Evolutionary conservation across 371 early-diverging fungal species (phyloP), one percentile per base, ranked within the genome.

Genomic region (Fennellomyces sp.): DNA sequence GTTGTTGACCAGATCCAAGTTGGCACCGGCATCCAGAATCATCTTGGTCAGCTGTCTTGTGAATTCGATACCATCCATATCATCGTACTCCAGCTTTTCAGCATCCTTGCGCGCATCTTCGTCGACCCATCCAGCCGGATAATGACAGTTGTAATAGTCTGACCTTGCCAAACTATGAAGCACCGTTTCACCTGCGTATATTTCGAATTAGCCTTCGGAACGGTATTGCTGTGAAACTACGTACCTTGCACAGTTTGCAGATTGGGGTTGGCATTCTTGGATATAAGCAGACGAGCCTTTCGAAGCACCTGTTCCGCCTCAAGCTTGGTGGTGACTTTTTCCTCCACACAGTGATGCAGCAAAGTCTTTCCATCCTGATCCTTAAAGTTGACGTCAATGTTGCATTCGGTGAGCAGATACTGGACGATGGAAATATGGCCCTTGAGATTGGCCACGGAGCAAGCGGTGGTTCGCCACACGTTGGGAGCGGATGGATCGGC

Each of bases 391-490:
- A 81, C 78, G 52, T 73, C 68, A 26, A 85, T 64, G 10, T 36
- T 29, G 12, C 53, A 52, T 2, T 61, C 60, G 17, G 78, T 64
- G 11, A 88, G 63, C n/a, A 88, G 65, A 55, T 81, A 75, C 38
- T 74, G 61, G 6, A 81, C 75, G 45, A 83, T 57, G 0, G 65
- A 68, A 28, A 78, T 30, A 56, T 87, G 85, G 8, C 86, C 88
- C 48, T 88, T 88, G 60, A 76, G 57, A 50, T 83, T 82, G 12
- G 88, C 86, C 36, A 83, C 72, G 42, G 82, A 78, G 49, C 85
- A 76, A 28, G 86, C 81, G 0, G 83, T 76, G 35, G 72, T 74
- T 56, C 80, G 76, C 88, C 86, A 86, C n/a, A 71, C 56, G 56
- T 86, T 88, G 2, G 48, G 48, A 13, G 72, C 52, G 49, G 80